Evolutionary conservation across 2,329 filamentous ascomycete genomes (phyloP).

Genomic region (Onygena corvina): DNA sequence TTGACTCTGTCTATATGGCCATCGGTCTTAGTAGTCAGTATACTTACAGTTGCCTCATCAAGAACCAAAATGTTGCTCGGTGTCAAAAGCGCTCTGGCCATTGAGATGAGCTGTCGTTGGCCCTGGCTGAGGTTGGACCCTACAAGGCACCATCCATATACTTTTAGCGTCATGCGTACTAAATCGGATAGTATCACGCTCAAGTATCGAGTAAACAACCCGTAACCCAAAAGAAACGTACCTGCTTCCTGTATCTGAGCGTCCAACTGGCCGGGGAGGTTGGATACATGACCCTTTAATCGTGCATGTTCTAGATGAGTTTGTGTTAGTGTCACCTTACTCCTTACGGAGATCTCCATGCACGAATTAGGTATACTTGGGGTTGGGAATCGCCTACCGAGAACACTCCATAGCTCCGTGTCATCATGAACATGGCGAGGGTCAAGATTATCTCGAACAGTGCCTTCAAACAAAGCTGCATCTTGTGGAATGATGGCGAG

Average conservation of each 20-base stretch:
- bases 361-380: neutral
- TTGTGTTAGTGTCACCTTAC: too few relatives aligned
- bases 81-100: conserved; percentile 85
- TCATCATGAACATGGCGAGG: conserved; percentile 92
- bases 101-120: conserved; percentile 83
- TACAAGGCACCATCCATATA: conserved; percentile 26
- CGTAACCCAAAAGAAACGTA: conserved; percentile 37
- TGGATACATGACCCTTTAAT: conserved; percentile 75
- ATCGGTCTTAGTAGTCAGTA: neutral
- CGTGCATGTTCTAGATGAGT: conserved; percentile 66
- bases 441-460: conserved; percentile 87
- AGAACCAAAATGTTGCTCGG: conserved; percentile 95
- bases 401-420: conserved; percentile 89
- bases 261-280: conserved; percentile 81
- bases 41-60: conserved; percentile 76
- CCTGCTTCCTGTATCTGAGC: conserved; percentile 87
- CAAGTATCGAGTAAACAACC: neutral
- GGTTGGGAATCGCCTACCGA: conserved; percentile 44
- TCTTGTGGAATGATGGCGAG: conserved; percentile 97
- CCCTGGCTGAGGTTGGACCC: conserved; percentile 92
- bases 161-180: neutral
- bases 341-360: too few relatives aligned
- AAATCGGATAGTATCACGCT: neutral
- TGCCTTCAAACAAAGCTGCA: conserved; percentile 87
- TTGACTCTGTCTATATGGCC: too few relatives aligned